A percentile compares a stretch with the other conserved stretches of the same genome.
Evolutionary conservation across 768 basidiomycete genomes (phyloP).

Genomic region (Suillus spraguei): DNA sequence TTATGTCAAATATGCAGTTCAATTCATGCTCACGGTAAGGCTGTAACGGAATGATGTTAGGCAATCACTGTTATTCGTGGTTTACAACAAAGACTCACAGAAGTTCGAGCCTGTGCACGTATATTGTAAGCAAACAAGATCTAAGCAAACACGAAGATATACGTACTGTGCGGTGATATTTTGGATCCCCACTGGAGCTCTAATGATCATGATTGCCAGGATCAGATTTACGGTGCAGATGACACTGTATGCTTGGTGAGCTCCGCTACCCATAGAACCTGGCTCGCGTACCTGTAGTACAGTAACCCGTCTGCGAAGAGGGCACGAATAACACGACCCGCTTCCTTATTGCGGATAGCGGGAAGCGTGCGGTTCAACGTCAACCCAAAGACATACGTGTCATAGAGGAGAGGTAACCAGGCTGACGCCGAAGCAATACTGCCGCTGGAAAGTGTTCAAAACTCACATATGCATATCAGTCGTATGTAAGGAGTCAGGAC

Average conservation of each 20-base stretch:
- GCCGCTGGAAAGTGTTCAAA: constrained; percentile 16
- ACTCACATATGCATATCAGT: background rate
- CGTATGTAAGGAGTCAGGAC: background rate
- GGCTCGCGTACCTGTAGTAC: constrained; percentile 35
- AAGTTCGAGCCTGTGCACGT: constrained; percentile 33
- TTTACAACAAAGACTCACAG: constrained; percentile 34
- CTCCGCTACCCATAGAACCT: background rate
- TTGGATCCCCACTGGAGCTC: constrained; percentile 30
- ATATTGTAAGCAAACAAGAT: background rate
- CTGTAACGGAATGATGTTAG: constrained; percentile 32
- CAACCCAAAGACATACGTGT: constrained; percentile 38
- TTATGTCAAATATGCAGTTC: background rate
- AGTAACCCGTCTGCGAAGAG: constrained; percentile 36
- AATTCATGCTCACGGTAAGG: constrained; percentile 16
- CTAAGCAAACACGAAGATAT: background rate
- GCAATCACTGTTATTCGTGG: constrained; percentile 37
- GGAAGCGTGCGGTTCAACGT: constrained; percentile 34
- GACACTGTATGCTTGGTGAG: constrained; percentile 25
- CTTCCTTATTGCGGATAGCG: constrained; percentile 17
- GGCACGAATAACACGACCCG: constrained; percentile 25
- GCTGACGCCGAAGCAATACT: constrained; percentile 37
- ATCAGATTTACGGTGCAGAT: constrained; percentile 41
- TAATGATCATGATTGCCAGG: constrained; percentile 41
- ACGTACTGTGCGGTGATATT: constrained; percentile 39
- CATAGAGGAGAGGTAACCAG: constrained; percentile 44